Base-by-base conservation (phyloP, 257 asterid species). In the Mitragyna speciosa region DNA sequence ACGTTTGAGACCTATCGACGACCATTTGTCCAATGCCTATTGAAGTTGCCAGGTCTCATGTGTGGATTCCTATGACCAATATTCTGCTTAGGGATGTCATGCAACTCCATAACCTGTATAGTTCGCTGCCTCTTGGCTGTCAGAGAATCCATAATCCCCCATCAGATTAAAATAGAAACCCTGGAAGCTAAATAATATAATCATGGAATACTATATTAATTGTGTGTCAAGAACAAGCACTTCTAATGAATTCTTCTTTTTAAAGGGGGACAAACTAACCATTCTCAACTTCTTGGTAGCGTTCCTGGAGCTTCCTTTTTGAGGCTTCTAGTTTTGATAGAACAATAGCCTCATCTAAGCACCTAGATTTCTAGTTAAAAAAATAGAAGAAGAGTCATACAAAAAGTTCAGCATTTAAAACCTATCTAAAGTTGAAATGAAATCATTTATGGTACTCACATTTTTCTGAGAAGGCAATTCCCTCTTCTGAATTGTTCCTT, bases 291-390 rank as follows among this genome's bases (percentile, higher is more conserved):
- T 92, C 98, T 82, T 88, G 98, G 82, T 93, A 93, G 17, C 98
- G 94, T 78, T 95, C 97, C 12, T 95, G 99, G 45, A 95, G 97
- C 85, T 95, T 95, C 91, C 99, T 92, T 76, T 95, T 93, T 17
- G 99, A 89, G 19, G 89, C 91, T 87, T 95, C 99, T 20, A 95
- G 75, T 64, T 87, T 92, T 76, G 81, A 84, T 76, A 81, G 81
- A 81, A 85, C 91, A 3, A 89, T 86, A 30, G 81, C 81, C 76
- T 87, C 97, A 12, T 86, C 90, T 56, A 88, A 82, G 52, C 58
- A 12, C 78, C 80, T 86, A 56, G 19, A 64, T 82, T 88, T 91
- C 92, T 86, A 70, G 79, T 74, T 54, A 33, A 9, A n/a, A 56
- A 12, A 12, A 39, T 64, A 56, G 51, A 22, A 30, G 2, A 1